Conservation (phyloP, 2,329 filamentous ascomycete species). For the Pseudogymnoascus sp. region DNA sequence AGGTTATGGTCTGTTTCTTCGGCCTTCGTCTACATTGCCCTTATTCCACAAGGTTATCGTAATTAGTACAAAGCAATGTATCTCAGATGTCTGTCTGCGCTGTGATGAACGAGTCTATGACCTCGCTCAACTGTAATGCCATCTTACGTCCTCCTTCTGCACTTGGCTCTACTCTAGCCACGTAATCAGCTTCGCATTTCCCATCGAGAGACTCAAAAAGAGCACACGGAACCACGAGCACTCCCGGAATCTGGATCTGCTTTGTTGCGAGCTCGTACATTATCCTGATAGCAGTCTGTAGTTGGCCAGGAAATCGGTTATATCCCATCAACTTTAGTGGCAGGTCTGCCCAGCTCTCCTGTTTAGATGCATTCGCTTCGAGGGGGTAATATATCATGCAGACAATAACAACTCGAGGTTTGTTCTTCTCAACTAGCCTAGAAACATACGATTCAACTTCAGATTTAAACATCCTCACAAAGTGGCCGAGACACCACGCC, state of each 20-base stretch:
- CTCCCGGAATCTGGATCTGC: conserved; percentile 13
- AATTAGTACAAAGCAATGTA: too few relatives aligned
- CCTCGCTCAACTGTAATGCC: conserved; percentile 12
- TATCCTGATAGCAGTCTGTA: conserved; percentile 14
- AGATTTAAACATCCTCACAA: conserved; percentile 16
- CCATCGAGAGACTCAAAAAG: conserved; percentile 17
- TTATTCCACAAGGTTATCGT: too few relatives aligned
- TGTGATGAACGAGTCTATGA: conserved; percentile 11
- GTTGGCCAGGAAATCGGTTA: conserved; percentile 14
- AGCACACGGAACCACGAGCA: conserved; percentile 15
- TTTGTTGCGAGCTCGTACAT: conserved; percentile 17
- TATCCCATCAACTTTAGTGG: conserved; percentile 15
- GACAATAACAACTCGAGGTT: conserved; percentile 15
- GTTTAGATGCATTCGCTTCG: conserved; percentile 10
- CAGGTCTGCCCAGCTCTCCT: conserved; percentile 16
- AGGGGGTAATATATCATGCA: conserved; percentile 20
- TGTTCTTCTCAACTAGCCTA: conserved; percentile 14
- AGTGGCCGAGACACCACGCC: conserved; percentile 15
- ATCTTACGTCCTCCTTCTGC: conserved; percentile 17
- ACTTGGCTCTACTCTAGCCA: conserved; percentile 18
- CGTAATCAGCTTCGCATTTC: conserved; percentile 14
- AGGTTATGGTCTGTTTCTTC: too few relatives aligned
- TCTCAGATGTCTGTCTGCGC: neutral
- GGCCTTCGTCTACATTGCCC: too few relatives aligned
- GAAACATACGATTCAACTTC: conserved; percentile 17